Evolutionary conservation across 73 alveolate species (phyloP).

Genomic region (Durusdinium trenchii): DNA sequence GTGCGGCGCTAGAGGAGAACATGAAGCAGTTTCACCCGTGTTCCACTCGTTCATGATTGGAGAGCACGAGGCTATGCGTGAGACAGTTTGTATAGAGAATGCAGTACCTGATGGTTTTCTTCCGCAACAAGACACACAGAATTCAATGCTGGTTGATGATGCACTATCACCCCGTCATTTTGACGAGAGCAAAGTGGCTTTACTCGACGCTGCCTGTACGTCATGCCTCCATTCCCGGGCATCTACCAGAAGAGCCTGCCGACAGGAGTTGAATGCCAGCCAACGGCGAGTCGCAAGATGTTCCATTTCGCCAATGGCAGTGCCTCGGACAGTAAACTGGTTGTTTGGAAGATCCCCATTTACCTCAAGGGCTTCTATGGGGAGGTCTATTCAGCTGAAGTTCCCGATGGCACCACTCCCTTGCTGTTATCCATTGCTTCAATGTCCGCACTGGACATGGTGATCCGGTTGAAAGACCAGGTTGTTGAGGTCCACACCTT

Average conservation of each 20-base stretch:
- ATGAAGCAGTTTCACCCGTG: background rate
- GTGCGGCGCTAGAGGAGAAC: background rate
- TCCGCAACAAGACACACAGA: background rate
- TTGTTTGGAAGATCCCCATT: slow-evolving; percentile 49
- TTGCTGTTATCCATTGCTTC: background rate
- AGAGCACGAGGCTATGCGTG: background rate
- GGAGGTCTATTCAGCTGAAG: slow-evolving; percentile 43
- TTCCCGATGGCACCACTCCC: background rate
- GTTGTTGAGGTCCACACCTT: background rate
- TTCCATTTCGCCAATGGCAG: slow-evolving; percentile 53
- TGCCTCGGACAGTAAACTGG: background rate
- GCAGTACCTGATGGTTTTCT: background rate
- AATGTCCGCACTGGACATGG: slow-evolving; percentile 5
- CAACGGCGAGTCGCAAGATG: background rate
- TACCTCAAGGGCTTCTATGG: background rate
- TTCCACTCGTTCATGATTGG: background rate
- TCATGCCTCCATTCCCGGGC: background rate
- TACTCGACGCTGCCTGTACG: slow-evolving; percentile 58
- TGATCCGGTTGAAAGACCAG: background rate
- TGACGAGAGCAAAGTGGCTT: background rate
- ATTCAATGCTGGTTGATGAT: background rate
- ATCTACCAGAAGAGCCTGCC: slow-evolving; percentile 24
- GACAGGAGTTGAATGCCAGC: background rate
- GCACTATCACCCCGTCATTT: background rate
- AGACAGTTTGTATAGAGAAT: background rate